A percentile compares a stretch with the other conserved stretches of the same genome.
These are phyloP conservation scores for Auricularia sp. DNA, from an alignment of 768 basidiomycete genomes.

Conservation along the genomic window DNA sequence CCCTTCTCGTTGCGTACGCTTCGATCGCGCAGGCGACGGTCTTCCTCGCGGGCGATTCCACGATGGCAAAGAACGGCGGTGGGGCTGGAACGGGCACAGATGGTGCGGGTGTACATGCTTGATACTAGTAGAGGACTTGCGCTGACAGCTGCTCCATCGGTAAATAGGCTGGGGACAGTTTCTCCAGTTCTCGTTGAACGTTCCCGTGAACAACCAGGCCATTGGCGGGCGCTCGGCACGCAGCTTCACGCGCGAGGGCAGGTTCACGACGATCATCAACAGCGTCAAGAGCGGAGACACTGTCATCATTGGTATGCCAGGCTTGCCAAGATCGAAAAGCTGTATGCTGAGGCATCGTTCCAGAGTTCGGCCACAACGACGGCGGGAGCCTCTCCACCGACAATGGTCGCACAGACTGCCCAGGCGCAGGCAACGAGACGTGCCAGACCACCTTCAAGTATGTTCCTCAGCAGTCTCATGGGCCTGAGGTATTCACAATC, in stretches of 20 bases:
- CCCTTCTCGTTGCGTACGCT: background rate
- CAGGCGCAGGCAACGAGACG: background rate
- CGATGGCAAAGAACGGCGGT: conserved; percentile 16
- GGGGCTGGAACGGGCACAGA: conserved; percentile 8
- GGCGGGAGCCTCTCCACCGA: conserved; percentile 17
- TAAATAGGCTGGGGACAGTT: conserved; percentile 32
- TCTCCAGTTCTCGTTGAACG: conserved; percentile 30
- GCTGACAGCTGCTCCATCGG: background rate
- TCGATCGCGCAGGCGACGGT: conserved; percentile 9
- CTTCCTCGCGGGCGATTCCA: conserved; percentile 18
- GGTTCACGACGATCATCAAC: conserved; percentile 32
- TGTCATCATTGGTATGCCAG: conserved; percentile 25
- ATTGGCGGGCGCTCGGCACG: conserved; percentile 38
- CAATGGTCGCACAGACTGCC: conserved; percentile 5
- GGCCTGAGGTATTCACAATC: background rate
- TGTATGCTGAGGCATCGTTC: background rate
- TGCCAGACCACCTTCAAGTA: background rate
- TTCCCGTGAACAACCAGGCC: conserved; percentile 38
- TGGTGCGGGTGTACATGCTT: background rate
- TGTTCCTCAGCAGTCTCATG: background rate
- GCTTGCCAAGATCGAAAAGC: background rate
- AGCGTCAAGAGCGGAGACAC: conserved; percentile 15
- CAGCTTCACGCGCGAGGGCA: conserved; percentile 39
- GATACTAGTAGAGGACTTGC: background rate
- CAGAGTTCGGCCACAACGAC: conserved; percentile 40